phyloP scores from a whole-genome alignment of 2,329 filamentous ascomycete species.

The Hypoxylon sp. region DNA sequence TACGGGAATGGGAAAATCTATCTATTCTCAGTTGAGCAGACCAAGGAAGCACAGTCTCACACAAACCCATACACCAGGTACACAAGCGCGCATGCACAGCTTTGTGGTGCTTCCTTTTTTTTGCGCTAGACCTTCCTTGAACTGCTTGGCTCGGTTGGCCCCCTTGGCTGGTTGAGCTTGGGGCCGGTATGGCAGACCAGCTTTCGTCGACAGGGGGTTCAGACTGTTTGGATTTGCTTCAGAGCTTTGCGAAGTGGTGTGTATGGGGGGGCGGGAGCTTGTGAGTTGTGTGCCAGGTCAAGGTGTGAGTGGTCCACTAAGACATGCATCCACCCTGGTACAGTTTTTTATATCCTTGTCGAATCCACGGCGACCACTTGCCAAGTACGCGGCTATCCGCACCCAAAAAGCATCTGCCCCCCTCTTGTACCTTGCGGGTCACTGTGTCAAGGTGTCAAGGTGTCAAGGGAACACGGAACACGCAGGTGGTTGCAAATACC shows the following conservation, averaged over 20 bases:
- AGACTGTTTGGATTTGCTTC: conserved; percentile 40
- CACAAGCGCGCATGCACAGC: conserved; percentile 39
- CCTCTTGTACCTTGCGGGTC: conserved; percentile 40
- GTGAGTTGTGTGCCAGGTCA: conserved; percentile 40
- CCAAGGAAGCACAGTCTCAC: conserved; percentile 37
- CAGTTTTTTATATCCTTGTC: conserved; percentile 38
- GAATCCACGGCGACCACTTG: conserved; percentile 41
- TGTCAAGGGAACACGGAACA: conserved; percentile 32
- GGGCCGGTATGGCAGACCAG: conserved; percentile 33
- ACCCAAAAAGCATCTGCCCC: conserved; percentile 30
- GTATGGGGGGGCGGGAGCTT: conserved; percentile 38
- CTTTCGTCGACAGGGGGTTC: conserved; percentile 38
- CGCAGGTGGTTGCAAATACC: conserved; percentile 10
- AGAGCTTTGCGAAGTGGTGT: conserved; percentile 31
- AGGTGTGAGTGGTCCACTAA: conserved; percentile 34
- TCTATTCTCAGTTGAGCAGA: conserved; percentile 27
- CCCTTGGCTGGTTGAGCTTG: conserved; percentile 25
- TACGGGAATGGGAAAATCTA: conserved; percentile 27
- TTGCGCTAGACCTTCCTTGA: conserved; percentile 38
- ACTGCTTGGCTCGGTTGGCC: conserved; percentile 33
- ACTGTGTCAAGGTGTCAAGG: not conserved
- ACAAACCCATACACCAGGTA: conserved; percentile 38
- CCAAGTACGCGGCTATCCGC: conserved; percentile 44
- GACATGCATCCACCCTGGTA: conserved; percentile 38
- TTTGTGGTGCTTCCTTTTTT: conserved; percentile 36